phyloP scores from a whole-genome alignment of 2,329 filamentous ascomycete species.

The Knoxdaviesia capensis region DNA sequence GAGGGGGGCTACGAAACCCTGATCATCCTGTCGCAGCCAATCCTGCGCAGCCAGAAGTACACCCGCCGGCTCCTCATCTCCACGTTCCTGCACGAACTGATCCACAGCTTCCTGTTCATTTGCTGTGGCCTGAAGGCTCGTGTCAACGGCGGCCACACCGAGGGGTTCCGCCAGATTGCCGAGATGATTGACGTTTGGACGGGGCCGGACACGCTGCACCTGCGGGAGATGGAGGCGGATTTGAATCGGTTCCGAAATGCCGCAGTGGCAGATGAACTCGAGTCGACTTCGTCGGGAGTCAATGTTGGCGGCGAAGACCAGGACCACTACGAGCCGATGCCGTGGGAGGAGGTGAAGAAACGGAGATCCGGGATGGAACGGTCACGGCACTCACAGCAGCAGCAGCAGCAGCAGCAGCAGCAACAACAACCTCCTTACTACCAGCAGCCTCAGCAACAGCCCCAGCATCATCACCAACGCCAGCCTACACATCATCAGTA shows the following conservation, averaged over 20 bases:
- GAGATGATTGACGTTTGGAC: constrained; percentile 41
- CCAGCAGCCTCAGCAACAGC: constrained; percentile 3
- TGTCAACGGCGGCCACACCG: constrained; percentile 36
- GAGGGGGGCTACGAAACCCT: constrained; percentile 38
- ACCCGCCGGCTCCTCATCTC: constrained; percentile 41
- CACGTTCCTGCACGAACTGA: constrained; percentile 45
- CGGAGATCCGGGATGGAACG: too few species aligned
- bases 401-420: not conserved
- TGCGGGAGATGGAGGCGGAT: constrained; percentile 41
- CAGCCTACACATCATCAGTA: constrained; percentile 1
- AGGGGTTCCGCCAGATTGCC: constrained; percentile 37
- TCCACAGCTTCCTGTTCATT: constrained; percentile 47
- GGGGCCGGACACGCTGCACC: constrained; percentile 29
- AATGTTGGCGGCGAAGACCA: too few species aligned
- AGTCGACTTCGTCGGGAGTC: too few species aligned
- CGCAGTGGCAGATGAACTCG: not conserved
- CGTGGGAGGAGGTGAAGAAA: too few species aligned
- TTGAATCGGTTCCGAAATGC: constrained; percentile 27
- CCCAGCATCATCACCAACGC: constrained; percentile 9
- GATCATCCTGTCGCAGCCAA: constrained; percentile 38
- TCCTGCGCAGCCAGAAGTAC: constrained; percentile 33
- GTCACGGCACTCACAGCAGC: not conserved
- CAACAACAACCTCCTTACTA: not conserved
- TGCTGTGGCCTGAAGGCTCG: constrained; percentile 36
- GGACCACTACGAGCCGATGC: too few species aligned